Evolutionary conservation across 805 yeast genomes (phyloP), one percentile per base, ranked within the genome.

Genomic region (Candida hispaniensis): DNA sequence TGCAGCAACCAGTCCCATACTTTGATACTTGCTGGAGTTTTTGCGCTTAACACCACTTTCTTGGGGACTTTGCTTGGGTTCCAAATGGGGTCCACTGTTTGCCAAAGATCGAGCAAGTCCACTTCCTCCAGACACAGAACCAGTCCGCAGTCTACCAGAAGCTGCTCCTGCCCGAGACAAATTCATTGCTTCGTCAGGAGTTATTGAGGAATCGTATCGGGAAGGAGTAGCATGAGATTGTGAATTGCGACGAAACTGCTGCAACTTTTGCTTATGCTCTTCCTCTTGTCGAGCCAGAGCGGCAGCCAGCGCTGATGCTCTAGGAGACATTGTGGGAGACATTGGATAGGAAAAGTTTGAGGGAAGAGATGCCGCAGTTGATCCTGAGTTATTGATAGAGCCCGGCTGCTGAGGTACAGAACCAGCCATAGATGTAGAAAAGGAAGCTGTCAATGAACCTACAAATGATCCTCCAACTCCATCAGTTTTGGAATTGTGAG

Each of bases 161-260:
- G 24, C 23, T n/a, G 28, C 33, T 3, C 41, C 47, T 4, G 59
- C 58, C 8, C 61, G 47, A 7, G 58, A 48, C 29, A 56, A 47
- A 44, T 56, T 56, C 39, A 56, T 44, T 7, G 61, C 61, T 35
- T 56, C 61, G 39, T 56, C 61, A 16, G 54, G 54, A 11, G 55
- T 36, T 19, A 48, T 44, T 23, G 23, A 23, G 27, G 36, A 22
- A 18, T 23, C 23, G 28, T 22, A 20, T 13, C 28, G 36, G 6
- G 36, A 32, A 22, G 22, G 20, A 6, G 6, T 11, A 8, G 9
- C 21, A 19, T 19, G 21, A 4, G 35, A 27, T 28, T 32, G 36
- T 11, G 36, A 32, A 18, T 23, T 32, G 20, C 36, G 27, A 21
- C 36, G 27, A 28, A 32, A 32, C 22, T 32, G 36, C 28, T 23